Conservation (phyloP, 2,329 filamentous ascomycete genomes). For the Diaporthe nobilis region DNA sequence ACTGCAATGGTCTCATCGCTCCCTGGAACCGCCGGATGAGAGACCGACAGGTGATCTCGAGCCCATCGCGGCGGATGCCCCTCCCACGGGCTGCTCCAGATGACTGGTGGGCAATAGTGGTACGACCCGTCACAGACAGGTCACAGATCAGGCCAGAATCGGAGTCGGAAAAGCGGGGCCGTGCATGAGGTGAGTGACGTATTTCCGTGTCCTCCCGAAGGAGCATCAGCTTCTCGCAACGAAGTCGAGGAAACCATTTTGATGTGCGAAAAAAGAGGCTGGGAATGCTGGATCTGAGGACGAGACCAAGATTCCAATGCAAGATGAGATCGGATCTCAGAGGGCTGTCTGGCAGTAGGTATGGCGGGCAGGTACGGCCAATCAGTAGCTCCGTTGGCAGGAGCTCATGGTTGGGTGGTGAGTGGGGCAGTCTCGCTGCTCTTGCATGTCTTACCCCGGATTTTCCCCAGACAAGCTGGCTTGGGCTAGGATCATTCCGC, state of each 20-base stretch:
- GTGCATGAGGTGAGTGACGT: slow-evolving; percentile 36
- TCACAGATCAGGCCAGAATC: slow-evolving; percentile 41
- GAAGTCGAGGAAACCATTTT: background rate
- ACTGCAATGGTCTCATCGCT: slow-evolving; percentile 9
- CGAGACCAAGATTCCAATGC: background rate
- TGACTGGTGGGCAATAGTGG: slow-evolving; percentile 6
- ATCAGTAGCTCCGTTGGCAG: slow-evolving; percentile 24
- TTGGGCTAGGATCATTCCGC: slow-evolving; percentile 14
- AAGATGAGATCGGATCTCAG: slow-evolving; percentile 15
- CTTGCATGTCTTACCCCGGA: slow-evolving; percentile 39
- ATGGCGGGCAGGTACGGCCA: background rate
- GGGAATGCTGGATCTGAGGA: background rate
- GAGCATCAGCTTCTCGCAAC: background rate
- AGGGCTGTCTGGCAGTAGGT: background rate
- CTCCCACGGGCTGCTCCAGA: slow-evolving; percentile 6
- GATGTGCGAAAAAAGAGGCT: background rate
- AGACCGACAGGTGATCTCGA: background rate
- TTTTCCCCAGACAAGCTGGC: slow-evolving; percentile 38
- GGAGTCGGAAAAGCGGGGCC: slow-evolving; percentile 38
- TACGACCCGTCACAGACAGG: slow-evolving; percentile 27
- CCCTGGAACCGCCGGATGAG: background rate
- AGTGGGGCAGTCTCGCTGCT: slow-evolving; percentile 27
- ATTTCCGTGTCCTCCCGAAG: slow-evolving; percentile 30
- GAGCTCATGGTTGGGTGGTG: slow-evolving; percentile 21
- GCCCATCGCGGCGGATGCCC: background rate